A percentile compares a stretch with the other conserved stretches of the same genome.
phyloP scores from a whole-genome alignment of 495 filamentous ascomycete species.

The Penicillium nucicola region DNA sequence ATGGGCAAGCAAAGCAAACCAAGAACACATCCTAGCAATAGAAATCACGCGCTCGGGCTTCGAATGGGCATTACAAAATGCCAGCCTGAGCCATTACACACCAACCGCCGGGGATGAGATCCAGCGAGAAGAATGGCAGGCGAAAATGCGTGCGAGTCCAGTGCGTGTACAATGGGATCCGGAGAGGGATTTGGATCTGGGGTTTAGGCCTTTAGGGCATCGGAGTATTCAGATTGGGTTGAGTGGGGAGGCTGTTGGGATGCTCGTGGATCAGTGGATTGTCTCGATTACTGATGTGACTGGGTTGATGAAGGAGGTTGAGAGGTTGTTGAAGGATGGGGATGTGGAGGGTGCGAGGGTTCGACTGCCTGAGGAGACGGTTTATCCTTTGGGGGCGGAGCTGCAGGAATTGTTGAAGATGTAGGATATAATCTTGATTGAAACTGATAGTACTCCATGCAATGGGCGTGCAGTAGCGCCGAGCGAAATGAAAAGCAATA shows the following conservation, averaged over 20 bases:
- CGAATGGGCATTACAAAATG: conserved; percentile 30
- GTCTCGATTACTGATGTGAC: conserved; percentile 58
- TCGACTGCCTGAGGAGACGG: conserved; percentile 44
- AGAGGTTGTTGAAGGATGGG: conserved; percentile 40
- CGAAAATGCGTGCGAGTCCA: conserved; percentile 26
- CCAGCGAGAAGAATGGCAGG: conserved; percentile 9
- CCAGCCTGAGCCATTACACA: conserved; percentile 13
- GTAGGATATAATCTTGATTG: neutral
- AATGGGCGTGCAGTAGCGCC: too few species aligned
- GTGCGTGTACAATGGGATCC: conserved; percentile 65
- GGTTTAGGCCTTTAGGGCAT: conserved; percentile 30
- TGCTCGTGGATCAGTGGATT: conserved; percentile 51
- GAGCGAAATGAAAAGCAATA: too few species aligned
- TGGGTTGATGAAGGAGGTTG: conserved; percentile 43
- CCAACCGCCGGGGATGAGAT: conserved; percentile 6
- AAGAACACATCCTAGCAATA: conserved; percentile 53
- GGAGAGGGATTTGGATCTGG: conserved; percentile 37
- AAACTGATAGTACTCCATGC: too few species aligned
- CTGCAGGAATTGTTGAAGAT: conserved; percentile 19
- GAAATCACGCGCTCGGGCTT: conserved; percentile 47
- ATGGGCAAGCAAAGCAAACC: conserved; percentile 47
- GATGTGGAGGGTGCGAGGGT: conserved; percentile 28
- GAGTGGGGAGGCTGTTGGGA: conserved; percentile 31
- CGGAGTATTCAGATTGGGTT: conserved; percentile 62
- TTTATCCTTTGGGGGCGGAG: conserved; percentile 39